A percentile compares a stretch with the other conserved stretches of the same genome.
Conservation (phyloP, 1,139 yeast genomes). For the Suhomyces taliae region DNA sequence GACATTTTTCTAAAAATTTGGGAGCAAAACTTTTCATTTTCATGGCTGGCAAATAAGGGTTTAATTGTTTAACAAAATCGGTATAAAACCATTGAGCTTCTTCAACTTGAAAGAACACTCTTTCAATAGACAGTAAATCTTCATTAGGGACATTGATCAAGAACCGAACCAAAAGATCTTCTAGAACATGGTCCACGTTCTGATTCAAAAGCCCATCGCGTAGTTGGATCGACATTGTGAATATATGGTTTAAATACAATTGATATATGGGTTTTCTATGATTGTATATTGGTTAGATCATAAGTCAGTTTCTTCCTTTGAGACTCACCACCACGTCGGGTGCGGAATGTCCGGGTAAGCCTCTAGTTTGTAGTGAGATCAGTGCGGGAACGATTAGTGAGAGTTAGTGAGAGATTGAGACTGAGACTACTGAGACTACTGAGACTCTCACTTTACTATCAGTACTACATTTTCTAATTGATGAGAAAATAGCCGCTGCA, state of each 20-base stretch:
- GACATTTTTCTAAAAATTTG: conserved; percentile 72
- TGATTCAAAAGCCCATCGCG: conserved; percentile 56
- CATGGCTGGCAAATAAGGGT: conserved; percentile 75
- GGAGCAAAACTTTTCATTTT: conserved; percentile 81
- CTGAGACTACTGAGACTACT: too few species aligned
- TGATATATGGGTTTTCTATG: conserved; percentile 2
- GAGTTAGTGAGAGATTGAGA: too few species aligned
- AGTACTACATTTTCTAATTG: too few species aligned
- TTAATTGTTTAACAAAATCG: conserved; percentile 74
- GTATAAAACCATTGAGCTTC: conserved; percentile 98
- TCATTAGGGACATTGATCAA: conserved; percentile 90
- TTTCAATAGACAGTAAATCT: conserved; percentile 80
- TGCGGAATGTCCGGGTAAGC: conserved; percentile 10
- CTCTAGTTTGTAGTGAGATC: neutral
- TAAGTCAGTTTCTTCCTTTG: neutral
- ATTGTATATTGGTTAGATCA: neutral
- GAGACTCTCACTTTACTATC: too few species aligned
- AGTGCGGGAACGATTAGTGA: neutral
- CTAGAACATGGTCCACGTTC: conserved; percentile 74
- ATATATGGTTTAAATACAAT: conserved; percentile 1
- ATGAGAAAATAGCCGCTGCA: too few species aligned
- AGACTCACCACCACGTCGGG: conserved; percentile 3
- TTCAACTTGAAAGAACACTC: conserved; percentile 92
- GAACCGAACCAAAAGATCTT: conserved; percentile 86
- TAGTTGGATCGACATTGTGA: conserved; percentile 52